Conservation (phyloP, 1,284 basidiomycete species). For the Coniferiporia weirii region DNA sequence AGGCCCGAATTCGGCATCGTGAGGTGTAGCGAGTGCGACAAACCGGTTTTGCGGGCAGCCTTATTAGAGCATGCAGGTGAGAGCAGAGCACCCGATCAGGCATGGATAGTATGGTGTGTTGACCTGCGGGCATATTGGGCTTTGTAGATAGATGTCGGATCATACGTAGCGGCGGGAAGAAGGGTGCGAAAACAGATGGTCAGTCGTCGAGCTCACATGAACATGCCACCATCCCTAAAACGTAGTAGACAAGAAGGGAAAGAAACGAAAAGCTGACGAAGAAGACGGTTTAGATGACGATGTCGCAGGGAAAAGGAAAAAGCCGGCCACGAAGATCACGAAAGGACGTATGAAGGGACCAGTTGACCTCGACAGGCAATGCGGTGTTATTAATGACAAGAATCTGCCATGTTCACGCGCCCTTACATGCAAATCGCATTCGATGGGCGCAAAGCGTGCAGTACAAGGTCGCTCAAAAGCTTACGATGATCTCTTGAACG, state of each 20-base stretch:
- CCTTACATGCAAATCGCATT: conserved; percentile 96
- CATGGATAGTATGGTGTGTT: background rate
- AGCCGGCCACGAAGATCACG: conserved; percentile 62
- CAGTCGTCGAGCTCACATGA: background rate
- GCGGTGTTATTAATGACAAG: conserved; percentile 98
- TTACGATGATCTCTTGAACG: conserved; percentile 86
- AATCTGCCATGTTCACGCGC: conserved; percentile 91
- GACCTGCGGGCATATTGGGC: background rate
- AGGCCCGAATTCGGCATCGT: conserved; percentile 63
- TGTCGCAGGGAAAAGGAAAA: conserved; percentile 49
- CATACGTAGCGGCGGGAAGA: conserved; percentile 42
- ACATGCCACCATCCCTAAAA: background rate
- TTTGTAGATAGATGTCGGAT: conserved; percentile 28
- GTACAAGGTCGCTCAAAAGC: conserved; percentile 81
- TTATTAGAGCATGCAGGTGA: conserved; percentile 70
- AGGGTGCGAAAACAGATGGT: conserved; percentile 48
- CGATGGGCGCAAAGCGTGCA: conserved; percentile 93
- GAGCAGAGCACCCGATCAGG: background rate
- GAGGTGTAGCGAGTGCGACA: conserved; percentile 73
- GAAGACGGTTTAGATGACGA: conserved; percentile 22
- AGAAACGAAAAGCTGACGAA: conserved; percentile 27
- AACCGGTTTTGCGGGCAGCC: conserved; percentile 72
- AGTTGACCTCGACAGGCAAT: conserved; percentile 89
- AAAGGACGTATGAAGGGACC: conserved; percentile 79
- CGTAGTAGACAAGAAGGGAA: conserved; percentile 9